phyloP scores from a whole-genome alignment of 306 rosid genomes.

The Quercus variabilis region DNA sequence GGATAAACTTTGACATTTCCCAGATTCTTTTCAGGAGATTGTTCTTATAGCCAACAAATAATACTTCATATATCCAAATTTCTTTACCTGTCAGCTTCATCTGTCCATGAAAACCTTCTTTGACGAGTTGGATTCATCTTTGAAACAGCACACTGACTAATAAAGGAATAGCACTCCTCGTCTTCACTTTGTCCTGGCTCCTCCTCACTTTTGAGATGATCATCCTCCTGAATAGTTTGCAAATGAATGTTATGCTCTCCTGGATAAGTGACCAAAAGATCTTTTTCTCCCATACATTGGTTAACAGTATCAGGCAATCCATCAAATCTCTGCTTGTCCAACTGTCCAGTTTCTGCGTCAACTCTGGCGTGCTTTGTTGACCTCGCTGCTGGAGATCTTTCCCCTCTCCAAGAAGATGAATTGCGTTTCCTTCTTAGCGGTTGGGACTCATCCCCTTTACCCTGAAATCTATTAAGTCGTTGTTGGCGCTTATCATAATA shows the following conservation, averaged over 20 bases:
- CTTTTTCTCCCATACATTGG: conserved; percentile 34
- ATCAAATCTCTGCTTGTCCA: conserved; percentile 22
- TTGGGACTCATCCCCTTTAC: conserved; percentile 30
- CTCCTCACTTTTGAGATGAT: conserved; percentile 37
- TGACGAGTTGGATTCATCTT: conserved; percentile 62
- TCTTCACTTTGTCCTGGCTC: conserved; percentile 33
- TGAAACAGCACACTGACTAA: conserved; percentile 37
- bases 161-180: conserved; percentile 41
- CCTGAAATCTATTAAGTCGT: conserved; percentile 42
- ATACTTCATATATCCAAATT: not conserved
- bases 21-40: not conserved
- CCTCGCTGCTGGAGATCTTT: conserved; percentile 37
- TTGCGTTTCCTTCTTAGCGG: conserved; percentile 20
- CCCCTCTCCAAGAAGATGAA: conserved; percentile 41
- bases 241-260: conserved; percentile 29
- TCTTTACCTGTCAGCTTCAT: conserved; percentile 82
- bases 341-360: conserved; percentile 38
- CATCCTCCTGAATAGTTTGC: conserved; percentile 44
- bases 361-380: conserved; percentile 40
- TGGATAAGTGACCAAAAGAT: conserved; percentile 26
- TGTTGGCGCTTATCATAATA: conserved; percentile 54
- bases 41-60: not conserved
- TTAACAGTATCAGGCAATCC: conserved; percentile 24
- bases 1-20: no score
- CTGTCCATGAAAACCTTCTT: conserved; percentile 78